Percentiles rank a stretch among this genome's conserved stretches.
phyloP scores from a whole-genome alignment of 1,284 basidiomycete species.

The Takashimella koratensis region DNA sequence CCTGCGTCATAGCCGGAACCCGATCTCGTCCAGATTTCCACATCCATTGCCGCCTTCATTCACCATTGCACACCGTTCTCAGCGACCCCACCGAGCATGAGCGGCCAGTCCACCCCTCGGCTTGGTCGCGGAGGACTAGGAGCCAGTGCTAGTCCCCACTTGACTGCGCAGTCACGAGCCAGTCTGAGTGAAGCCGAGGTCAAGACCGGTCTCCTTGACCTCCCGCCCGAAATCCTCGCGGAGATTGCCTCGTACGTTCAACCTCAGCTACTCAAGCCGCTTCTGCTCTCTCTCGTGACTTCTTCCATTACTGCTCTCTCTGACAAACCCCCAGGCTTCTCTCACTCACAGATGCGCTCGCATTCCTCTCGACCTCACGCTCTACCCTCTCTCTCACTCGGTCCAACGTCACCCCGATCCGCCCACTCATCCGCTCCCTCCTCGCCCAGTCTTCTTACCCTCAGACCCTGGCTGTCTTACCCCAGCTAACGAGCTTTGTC shows the following conservation, averaged over 20 bases:
- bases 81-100: too few relatives aligned
- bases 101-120: too few relatives aligned
- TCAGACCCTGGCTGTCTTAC: conserved; percentile 24
- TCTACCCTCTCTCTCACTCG: conserved; percentile 19
- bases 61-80: too few relatives aligned
- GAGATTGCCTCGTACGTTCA: conserved; percentile 33
- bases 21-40: too few relatives aligned
- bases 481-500: conserved; percentile 29
- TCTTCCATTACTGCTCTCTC: conserved; percentile 31
- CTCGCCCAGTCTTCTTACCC: conserved; percentile 34
- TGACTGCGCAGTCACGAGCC: too few relatives aligned
- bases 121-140: too few relatives aligned
- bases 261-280: background rate
- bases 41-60: too few relatives aligned
- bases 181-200: too few relatives aligned
- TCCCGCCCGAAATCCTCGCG: conserved; percentile 36
- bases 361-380: conserved; percentile 18
- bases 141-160: too few relatives aligned
- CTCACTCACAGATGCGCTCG: conserved; percentile 27
- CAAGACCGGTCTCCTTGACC: conserved; percentile 24
- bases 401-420: conserved; percentile 36
- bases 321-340: conserved; percentile 29
- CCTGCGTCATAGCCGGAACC: too few relatives aligned
- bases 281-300: conserved; percentile 1
- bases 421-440: conserved; percentile 20